phyloP scores from a whole-genome alignment of 129 eudicot genomes.

The Dittrichia graveolens region DNA sequence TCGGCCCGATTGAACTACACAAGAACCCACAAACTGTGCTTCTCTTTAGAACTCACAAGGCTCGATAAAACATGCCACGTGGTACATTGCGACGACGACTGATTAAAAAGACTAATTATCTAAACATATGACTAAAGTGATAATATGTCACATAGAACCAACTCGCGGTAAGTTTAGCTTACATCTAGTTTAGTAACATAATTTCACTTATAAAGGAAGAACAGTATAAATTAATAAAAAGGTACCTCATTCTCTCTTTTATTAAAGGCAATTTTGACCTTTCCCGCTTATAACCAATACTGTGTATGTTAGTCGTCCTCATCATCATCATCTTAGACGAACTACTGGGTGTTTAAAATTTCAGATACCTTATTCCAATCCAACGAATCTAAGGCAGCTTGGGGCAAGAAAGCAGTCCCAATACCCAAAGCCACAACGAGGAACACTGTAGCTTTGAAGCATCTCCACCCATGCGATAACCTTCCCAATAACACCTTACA shows the following conservation, averaged over 20 bases:
- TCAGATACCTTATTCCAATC: conserved; percentile 57
- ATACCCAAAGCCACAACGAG: conserved; percentile 47
- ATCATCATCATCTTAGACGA: not conserved
- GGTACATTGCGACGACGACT: no score
- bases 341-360: conserved; percentile 43
- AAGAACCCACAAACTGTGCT: no score
- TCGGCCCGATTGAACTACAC: no score
- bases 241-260: conserved; percentile 24
- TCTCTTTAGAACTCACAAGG: no score
- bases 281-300: conserved; percentile 12
- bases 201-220: not conserved
- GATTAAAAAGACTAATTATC: no score
- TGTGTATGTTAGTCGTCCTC: conserved; percentile 14
- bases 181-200: no score
- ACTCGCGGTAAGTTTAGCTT: no score
- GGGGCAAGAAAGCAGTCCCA: conserved; percentile 54
- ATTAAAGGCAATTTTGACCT: conserved; percentile 18
- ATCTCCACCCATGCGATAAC: conserved; percentile 59
- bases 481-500: conserved; percentile 62
- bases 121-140: not conserved
- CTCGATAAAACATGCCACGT: no score
- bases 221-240: not conserved
- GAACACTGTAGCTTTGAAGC: conserved; percentile 57
- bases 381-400: conserved; percentile 43
- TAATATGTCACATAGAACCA: conserved; percentile 10